Conservation (phyloP, 2,329 filamentous ascomycete species). For the Aspergillus pseudoglaucus region DNA sequence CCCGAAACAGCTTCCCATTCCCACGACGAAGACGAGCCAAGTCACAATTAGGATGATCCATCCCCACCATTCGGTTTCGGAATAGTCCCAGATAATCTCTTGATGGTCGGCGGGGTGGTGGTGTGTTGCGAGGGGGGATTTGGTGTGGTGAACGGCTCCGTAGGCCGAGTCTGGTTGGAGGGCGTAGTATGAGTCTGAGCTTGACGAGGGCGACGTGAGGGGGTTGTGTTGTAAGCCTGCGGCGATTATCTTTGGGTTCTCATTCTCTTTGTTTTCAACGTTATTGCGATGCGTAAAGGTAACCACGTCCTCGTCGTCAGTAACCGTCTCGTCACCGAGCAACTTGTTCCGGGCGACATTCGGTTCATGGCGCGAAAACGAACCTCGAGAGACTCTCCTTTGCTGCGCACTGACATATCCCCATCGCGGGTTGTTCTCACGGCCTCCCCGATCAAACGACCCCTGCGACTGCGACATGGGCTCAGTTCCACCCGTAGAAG, state of each 20-base stretch:
- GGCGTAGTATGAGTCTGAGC: slow-evolving; percentile 59
- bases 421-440: not conserved
- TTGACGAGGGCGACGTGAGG: slow-evolving; percentile 45
- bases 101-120: slow-evolving; percentile 26
- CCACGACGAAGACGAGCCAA: slow-evolving; percentile 92
- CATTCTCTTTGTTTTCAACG: slow-evolving; percentile 15
- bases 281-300: slow-evolving; percentile 52
- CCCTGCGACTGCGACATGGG: slow-evolving; percentile 3
- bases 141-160: slow-evolving; percentile 25
- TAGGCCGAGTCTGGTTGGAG: slow-evolving; percentile 32
- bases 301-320: slow-evolving; percentile 74
- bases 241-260: slow-evolving; percentile 2
- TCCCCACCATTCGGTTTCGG: slow-evolving; percentile 95
- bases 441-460: slow-evolving; percentile 9
- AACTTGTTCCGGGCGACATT: slow-evolving; percentile 49
- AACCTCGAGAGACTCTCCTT: slow-evolving; percentile 15
- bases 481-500: too few species aligned
- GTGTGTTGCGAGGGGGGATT: slow-evolving; percentile 34
- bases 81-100: slow-evolving; percentile 68
- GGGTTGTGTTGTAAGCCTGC: slow-evolving; percentile 13
- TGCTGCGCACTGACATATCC: slow-evolving; percentile 5
- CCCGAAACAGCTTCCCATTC: slow-evolving; percentile 91
- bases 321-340: slow-evolving; percentile 63
- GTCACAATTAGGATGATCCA: slow-evolving; percentile 88
- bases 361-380: slow-evolving; percentile 23